Percentiles rank a stretch among this genome's conserved stretches.
These are phyloP conservation scores for Phytophthora quininea DNA, from an alignment of 352 stramenopile genomes.

Conservation along the genomic window DNA sequence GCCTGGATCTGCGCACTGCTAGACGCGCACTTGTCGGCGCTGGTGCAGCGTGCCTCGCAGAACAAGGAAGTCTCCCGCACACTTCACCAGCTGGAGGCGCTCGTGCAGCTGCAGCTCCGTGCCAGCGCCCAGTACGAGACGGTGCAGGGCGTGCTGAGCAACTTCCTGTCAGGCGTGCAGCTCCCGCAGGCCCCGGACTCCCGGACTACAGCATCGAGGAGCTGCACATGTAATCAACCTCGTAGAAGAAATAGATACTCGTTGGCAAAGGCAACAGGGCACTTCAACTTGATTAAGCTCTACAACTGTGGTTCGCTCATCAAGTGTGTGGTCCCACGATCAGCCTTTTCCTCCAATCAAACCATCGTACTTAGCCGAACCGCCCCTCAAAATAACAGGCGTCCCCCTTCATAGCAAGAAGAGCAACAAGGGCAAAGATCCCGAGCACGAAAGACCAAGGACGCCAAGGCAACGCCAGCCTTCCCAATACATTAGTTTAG, in stretches of 20 bases:
- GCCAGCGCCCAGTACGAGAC: slow-evolving; percentile 66
- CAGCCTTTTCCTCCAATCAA: not conserved
- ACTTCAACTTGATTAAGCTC: slow-evolving; percentile 1
- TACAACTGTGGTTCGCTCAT: not conserved
- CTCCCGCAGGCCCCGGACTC: slow-evolving; percentile 69
- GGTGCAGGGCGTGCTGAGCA: slow-evolving; percentile 77
- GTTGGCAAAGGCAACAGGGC: not conserved
- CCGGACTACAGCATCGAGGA: slow-evolving; percentile 84
- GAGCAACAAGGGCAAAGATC: not conserved
- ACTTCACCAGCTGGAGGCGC: slow-evolving; percentile 55
- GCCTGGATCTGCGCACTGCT: slow-evolving; percentile 78
- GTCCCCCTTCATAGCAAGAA: not conserved
- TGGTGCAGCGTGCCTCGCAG: slow-evolving; percentile 67
- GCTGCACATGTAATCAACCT: slow-evolving; percentile 55
- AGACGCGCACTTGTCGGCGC: slow-evolving; percentile 69
- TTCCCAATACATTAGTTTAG: slow-evolving; percentile 1
- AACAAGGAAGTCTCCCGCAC: slow-evolving; percentile 42
- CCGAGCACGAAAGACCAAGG: not conserved
- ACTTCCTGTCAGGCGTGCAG: slow-evolving; percentile 77
- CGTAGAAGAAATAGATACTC: slow-evolving; percentile 26
- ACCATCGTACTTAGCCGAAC: not conserved
- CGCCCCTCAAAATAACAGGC: not conserved
- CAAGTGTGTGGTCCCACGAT: no score
- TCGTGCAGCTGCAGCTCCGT: slow-evolving; percentile 63
- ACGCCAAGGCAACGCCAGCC: not conserved